Evolutionary conservation across 2,329 filamentous ascomycete species (phyloP), one percentile per base, ranked within the genome.

Genomic region (Coleophoma cylindrospora): DNA sequence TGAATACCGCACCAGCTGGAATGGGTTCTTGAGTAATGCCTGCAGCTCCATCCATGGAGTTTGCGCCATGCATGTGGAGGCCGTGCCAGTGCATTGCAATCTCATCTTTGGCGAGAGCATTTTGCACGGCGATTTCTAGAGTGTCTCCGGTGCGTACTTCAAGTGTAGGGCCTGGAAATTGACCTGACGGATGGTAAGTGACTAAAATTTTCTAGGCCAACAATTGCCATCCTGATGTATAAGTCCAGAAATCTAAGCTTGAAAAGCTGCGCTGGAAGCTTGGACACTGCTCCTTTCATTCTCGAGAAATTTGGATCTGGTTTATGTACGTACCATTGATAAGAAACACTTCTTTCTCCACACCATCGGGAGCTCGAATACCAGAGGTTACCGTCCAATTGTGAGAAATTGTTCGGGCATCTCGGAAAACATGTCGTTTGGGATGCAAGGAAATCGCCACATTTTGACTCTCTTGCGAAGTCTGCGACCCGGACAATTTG

Each of bases 131-230:
- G 14, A 41, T 41, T 19, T 41, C 17, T 12, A 41, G 15, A 7
- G 19, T 41, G 13, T 41, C 40, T 41, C 40, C 21, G 1, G 55
- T 53, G 4, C 55, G 48, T 21, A 43, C 50, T 40, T 60, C 56
- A 22, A 79, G 64, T 0, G 69, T 74, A 6, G 75, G 75, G 3
- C 76, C 75, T 2, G 75, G 74, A 50, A 77, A 76, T 1, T 64
- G 52, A 27, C 27, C 27, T 27, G 27, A 27, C 9, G 4, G 9
- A 27, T 27, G 7, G 27, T 27, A 27, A 27, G 27, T 6, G 27
- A 27, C 6, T 27, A 27, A 27, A 3, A 27, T 27, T 10, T 27
- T 27, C 27, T 2, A 8, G 7, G 6, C 27, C 6, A 27, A 27
- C 9, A 10, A 27, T 27, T 27, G 27, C 27, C 9, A 10, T 27